Base-by-base conservation (phyloP, 1,139 yeast species). In the Schizosaccharomyces versatilis region DNA sequence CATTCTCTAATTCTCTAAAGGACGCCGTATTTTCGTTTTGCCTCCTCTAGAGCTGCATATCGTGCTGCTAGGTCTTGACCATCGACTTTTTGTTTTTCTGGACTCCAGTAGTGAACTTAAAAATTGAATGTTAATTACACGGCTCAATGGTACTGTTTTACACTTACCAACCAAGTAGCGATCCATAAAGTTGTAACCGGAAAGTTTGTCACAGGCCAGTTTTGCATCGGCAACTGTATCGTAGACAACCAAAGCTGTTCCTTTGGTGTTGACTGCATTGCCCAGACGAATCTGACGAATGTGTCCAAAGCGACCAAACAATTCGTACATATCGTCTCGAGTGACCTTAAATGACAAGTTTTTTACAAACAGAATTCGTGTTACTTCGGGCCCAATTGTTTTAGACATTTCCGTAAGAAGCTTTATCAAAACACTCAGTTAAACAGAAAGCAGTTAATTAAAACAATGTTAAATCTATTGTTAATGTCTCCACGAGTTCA, bases 131-230 rank as follows among this genome's bases (percentile, higher is more conserved):
- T 41, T 41, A 41, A 12, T 41, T 8, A 41, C 9, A 5, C 9
- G 47, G 12, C 7, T 2, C 15, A 12, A 8, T 15, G 14, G 14
- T 15, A 41, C 10, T 15, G 47, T 7, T 19, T 17, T 24, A 8
- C 7, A 12, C 42, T 7, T 49, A 49, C 52, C 77, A 14, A 79
- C 79, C 41, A 80, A 64, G 62, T 79, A 80, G 57, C 84, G 62
- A 8, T 79, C 80, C 55, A 75, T 73, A 60, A 75, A 76, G 61
- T 79, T 79, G 60, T 75, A 75, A 0, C 85, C 85, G 54, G 77
- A 76, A 55, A 79, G 65, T 58, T 76, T 78, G 24, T 69, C 73
- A 36, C 73, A 68, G 1, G 83, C 83, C 36, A 66, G 65, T 24
- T 66, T 65, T 7, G 84, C 81, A 59, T 72, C 72, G 39, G 66